Evolutionary conservation across 306 rosid genomes (phyloP), one percentile per base, ranked within the genome.

Genomic region (Lathyrus oleraceus): DNA sequence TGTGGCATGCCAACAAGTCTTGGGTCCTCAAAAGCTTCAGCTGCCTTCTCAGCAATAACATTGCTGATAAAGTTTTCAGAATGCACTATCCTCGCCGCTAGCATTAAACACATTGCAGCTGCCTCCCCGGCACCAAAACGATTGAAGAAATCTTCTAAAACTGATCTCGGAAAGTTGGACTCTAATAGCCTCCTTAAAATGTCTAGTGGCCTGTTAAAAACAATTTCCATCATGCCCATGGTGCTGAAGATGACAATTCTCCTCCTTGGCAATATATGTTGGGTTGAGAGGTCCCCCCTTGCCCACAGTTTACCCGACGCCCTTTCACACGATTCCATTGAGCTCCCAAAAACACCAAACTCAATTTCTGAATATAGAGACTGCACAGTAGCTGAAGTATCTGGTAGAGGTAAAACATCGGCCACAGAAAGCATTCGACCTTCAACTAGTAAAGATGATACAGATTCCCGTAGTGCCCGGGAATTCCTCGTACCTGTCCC

Each of bases 1-100:
- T 94, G 96, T 16, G 99, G 97, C 96, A 94, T 91, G 69, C 99
- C 99, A 78, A 94, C 99, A 70, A 91, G 73, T 81, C 97, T 83
- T 45, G 97, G 97, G 67, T 94, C 97, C 85, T 94, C 99, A 73
- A 88, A 94, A 77, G 99, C 92, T 76, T 94, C 99, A 78, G 96
- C 97, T 28, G 96, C 97, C 84, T 88, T 91, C 83, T 87, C 96
- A 48, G 97, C 78, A 82, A 87, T 86, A 76, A 74, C 85, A 84
- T 84, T 90, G 78, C 81, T 87, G 72, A 84, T 85, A 82, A 88
- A 76, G 79, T 85, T 86, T 84, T 94, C 99, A 43, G 92, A 84
- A 78, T 91, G 90, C 42, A 87, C 87, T 74, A 86, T 79, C 78
- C 91, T 85, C 32, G 97, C 89, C 65, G 99, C 96, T 48, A 94